These are phyloP conservation scores for Lophium mytilinum DNA, from an alignment of 495 filamentous ascomycete genomes.

Conservation along the genomic window DNA sequence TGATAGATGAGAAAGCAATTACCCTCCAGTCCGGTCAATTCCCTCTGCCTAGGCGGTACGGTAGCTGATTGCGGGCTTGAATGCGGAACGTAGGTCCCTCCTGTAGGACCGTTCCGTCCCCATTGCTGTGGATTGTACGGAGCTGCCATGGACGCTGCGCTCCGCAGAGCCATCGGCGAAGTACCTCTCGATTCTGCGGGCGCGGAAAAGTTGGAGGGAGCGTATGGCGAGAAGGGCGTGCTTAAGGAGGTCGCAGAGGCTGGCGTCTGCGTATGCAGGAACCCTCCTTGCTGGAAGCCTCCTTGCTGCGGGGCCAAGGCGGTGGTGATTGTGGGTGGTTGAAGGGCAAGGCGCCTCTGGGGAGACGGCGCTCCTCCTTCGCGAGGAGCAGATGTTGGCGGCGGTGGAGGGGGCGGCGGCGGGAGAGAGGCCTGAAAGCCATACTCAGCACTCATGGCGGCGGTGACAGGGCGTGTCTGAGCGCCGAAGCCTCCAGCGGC, in stretches of 20 bases:
- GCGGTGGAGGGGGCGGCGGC: slow-evolving; percentile 19
- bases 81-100: slow-evolving; percentile 27
- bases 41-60: slow-evolving; percentile 14
- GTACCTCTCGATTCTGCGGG: slow-evolving; percentile 15
- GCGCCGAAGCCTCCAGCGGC: slow-evolving; percentile 29
- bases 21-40: slow-evolving; percentile 36
- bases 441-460: slow-evolving; percentile 18
- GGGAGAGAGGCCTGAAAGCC: slow-evolving; percentile 16
- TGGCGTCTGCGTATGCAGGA: slow-evolving; percentile 22
- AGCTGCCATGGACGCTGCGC: slow-evolving; percentile 15
- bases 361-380: slow-evolving; percentile 13
- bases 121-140: slow-evolving; percentile 38
- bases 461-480: slow-evolving; percentile 1
- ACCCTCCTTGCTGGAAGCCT: slow-evolving; percentile 18
- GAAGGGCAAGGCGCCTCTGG: slow-evolving; percentile 25
- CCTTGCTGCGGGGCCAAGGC: slow-evolving; percentile 22
- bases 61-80: slow-evolving; percentile 3
- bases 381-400: slow-evolving; percentile 10
- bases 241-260: slow-evolving; percentile 24
- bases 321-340: slow-evolving; percentile 28
- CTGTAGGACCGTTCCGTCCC: slow-evolving; percentile 27
- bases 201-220: slow-evolving; percentile 19
- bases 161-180: slow-evolving; percentile 29
- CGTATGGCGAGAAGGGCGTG: slow-evolving; percentile 28
- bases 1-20: slow-evolving; percentile 9